A percentile compares a stretch with the other conserved stretches of the same genome.
phyloP scores from a whole-genome alignment of 208 protist species.

The Crithidia sp. region DNA sequence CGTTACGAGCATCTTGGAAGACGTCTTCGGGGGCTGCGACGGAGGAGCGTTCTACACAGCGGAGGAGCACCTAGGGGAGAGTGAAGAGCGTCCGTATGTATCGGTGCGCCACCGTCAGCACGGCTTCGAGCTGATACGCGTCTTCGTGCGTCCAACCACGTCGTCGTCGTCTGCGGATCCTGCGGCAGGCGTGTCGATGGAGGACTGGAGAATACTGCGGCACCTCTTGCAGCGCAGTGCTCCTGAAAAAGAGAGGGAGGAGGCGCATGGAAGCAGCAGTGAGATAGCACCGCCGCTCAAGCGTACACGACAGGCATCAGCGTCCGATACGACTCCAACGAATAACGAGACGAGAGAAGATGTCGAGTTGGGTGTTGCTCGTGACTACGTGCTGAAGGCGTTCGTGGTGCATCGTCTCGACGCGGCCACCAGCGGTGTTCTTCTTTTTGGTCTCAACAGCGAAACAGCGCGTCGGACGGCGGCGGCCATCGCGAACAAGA shows the following conservation, averaged over 20 bases:
- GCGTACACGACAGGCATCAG: background rate
- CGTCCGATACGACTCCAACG: too few species aligned
- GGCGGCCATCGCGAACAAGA: slow-evolving; percentile 51
- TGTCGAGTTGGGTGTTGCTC: background rate
- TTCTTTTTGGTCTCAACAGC: slow-evolving; percentile 75
- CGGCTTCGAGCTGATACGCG: slow-evolving; percentile 75
- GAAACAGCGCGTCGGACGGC: slow-evolving; percentile 49
- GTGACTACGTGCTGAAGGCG: slow-evolving; percentile 25
- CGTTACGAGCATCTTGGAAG: slow-evolving; percentile 88
- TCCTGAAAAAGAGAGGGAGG: background rate
- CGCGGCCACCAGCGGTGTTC: slow-evolving; percentile 84
- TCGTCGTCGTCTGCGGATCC: background rate
- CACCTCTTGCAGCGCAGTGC: slow-evolving; percentile 10
- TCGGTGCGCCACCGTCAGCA: slow-evolving; percentile 49
- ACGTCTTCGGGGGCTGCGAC: slow-evolving; percentile 70
- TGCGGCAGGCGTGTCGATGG: slow-evolving; percentile 33
- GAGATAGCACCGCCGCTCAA: background rate
- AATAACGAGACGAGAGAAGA: background rate
- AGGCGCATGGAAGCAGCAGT: background rate
- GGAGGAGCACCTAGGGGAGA: slow-evolving; percentile 19
- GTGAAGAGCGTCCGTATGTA: slow-evolving; percentile 29
- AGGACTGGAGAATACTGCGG: slow-evolving; percentile 47
- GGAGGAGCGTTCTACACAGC: slow-evolving; percentile 7
- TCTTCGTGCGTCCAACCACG: slow-evolving; percentile 35
- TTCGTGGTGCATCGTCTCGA: slow-evolving; percentile 89